Evolutionary conservation across 441 rosid species (phyloP).

Genomic region (Gossypium gossypioides): DNA sequence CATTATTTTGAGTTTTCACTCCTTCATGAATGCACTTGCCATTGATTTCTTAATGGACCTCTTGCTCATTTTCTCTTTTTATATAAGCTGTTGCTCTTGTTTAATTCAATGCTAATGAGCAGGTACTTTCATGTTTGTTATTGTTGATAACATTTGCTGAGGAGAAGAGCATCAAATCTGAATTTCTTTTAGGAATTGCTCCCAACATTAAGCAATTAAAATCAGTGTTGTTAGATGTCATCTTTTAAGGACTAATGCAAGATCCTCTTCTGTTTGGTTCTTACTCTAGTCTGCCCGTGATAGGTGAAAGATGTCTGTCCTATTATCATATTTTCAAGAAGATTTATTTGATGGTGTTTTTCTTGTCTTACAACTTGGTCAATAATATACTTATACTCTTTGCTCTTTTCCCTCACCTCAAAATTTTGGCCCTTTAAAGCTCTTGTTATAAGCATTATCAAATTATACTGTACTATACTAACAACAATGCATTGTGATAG

Average conservation of each 20-base stretch:
- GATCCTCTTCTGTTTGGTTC: not conserved
- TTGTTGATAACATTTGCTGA: not conserved
- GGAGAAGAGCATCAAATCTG: not conserved
- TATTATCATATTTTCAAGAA: not conserved
- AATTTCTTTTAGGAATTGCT: not conserved
- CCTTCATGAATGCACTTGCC: not conserved
- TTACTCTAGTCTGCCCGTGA: not conserved
- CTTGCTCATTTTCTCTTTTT: constrained; percentile 1
- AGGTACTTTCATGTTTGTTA: not conserved
- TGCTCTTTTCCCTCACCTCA: not conserved
- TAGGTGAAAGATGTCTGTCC: not conserved
- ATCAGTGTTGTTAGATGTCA: not conserved
- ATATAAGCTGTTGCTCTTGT: not conserved
- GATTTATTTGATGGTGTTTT: not conserved
- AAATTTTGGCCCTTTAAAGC: not conserved
- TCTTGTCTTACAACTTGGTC: not conserved
- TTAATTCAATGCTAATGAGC: constrained; percentile 10
- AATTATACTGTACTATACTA: not conserved
- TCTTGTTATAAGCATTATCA: not conserved
- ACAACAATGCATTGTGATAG: constrained; percentile 1
- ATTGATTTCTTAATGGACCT: constrained; percentile 6
- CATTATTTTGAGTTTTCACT: not conserved
- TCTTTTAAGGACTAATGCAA: not conserved
- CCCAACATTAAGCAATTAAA: not conserved
- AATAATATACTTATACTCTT: not conserved